Evolutionary conservation across 257 asterid species (phyloP).

Genomic region (Gardenia jasminoides): DNA sequence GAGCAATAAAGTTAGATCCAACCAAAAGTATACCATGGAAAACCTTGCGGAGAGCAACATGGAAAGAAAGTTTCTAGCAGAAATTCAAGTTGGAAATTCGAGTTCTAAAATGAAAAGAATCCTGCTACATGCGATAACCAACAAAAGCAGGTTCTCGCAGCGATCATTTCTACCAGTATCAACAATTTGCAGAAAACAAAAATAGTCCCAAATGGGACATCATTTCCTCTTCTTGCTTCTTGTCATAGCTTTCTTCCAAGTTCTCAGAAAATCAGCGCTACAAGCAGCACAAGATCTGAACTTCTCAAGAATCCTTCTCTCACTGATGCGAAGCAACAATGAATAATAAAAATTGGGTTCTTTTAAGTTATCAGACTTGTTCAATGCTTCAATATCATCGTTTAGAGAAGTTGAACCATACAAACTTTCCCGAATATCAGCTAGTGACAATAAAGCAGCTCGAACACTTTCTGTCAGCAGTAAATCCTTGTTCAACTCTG

Average conservation of each 20-base stretch:
- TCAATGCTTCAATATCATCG: constrained; percentile 47
- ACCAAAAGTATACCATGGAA: no score
- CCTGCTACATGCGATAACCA: no score
- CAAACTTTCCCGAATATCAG: constrained; percentile 69
- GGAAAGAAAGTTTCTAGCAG: no score
- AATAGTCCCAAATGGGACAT: not conserved
- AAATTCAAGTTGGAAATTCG: no score
- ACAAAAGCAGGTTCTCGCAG: not conserved
- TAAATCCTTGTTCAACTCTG: constrained; percentile 38
- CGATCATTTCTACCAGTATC: not conserved
- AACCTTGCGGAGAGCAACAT: no score
- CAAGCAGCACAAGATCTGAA: constrained; percentile 52
- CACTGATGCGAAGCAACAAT: constrained; percentile 68
- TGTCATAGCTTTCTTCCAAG: not conserved
- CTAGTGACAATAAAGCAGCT: constrained; percentile 56
- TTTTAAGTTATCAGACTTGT: constrained; percentile 32
- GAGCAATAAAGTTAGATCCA: no score
- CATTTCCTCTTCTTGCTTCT: not conserved
- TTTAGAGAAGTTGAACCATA: constrained; percentile 57
- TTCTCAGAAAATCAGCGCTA: not conserved
- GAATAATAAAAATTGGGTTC: constrained; percentile 60
- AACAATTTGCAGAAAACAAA: no score
- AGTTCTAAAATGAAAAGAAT: no score
- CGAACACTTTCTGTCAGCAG: constrained; percentile 54
- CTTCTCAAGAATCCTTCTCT: constrained; percentile 74